Evolutionary conservation across 192 early-diverging fungal species (phyloP), one percentile per base, ranked within the genome.

Genomic region (Coemansia sp.): DNA sequence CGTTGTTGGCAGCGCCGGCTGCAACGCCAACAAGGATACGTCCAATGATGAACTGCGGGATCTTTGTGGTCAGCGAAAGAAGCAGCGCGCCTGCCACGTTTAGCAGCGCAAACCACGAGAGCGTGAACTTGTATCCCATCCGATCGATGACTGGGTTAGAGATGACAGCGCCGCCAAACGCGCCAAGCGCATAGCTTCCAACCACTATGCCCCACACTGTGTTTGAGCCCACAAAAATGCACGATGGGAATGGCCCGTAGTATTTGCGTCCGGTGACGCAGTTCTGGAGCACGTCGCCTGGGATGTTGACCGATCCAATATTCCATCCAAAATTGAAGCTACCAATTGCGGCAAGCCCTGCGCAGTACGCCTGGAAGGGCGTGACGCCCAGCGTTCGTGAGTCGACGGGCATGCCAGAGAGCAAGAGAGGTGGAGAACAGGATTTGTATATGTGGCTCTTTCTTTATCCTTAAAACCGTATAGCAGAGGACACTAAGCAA

Each of bases 21-120:
- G 85, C 88, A 52, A 92, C 69, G 19, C 94, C 94, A 9, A 86
- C 84, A 3, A 92, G 60, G 8, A 93, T 62, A 51, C 94, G 90
- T 8, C 92, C 94, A 46, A 89, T 70, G 70, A 86, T 85, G 63
- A 93, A 89, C 78, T 89, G 87, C 10, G 83, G 77, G n/a, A 87
- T 48, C 42, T 86, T 85, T 8, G 84, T 80, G 16, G 89, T 87
- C 39, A 89, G 64, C 16, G 85, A 84, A 18, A 94, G 72, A 9
- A 91, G 69, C 19, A 92, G 51, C 2, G 85, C 84, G 4, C 93
- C 90, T 18, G 82, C 55, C 0, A 93, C 81, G 60, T 87, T 92
- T 21, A 87, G 79, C 32, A 91, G 64, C 60, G 90, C 93, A 66
- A 84, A 86, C 77, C 85, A 86, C 8, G 92, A 79, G 56, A 95